Conservation (phyloP, 257 asterid genomes). For the Voacanga thouarsii region DNA sequence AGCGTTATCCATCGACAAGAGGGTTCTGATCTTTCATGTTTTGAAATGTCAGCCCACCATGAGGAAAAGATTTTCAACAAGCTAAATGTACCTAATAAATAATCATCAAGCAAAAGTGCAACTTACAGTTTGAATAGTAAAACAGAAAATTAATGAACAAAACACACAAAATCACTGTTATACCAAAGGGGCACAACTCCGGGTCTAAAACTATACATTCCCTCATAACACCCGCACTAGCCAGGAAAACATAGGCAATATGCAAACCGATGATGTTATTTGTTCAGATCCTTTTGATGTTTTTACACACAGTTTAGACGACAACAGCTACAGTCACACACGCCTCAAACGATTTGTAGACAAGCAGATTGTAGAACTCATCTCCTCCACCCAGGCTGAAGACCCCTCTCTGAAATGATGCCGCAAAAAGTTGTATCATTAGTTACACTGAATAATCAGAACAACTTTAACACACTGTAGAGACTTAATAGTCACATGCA, state of each 20-base stretch:
- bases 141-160: neutral
- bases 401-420: conserved; percentile 58
- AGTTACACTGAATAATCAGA: neutral
- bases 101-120: neutral
- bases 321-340: conserved; percentile 8
- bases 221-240: conserved; percentile 26
- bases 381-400: conserved; percentile 94
- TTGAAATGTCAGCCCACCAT: neutral
- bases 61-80: neutral
- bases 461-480: neutral
- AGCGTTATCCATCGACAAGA: neutral
- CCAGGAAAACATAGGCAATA: conserved; percentile 31
- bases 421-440: neutral
- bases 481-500: neutral
- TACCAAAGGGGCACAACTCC: conserved; percentile 19
- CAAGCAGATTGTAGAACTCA: conserved; percentile 30
- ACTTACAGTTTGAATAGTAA: neutral
- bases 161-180: conserved; percentile 17
- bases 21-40: neutral
- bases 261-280: conserved; percentile 30
- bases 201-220: conserved; percentile 53
- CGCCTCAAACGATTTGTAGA: conserved; percentile 6
- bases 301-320: conserved; percentile 7
- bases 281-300: conserved; percentile 6
- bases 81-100: neutral